Evolutionary conservation across 1,284 basidiomycete species (phyloP).

Genomic region (Moesziomyces aphidis): DNA sequence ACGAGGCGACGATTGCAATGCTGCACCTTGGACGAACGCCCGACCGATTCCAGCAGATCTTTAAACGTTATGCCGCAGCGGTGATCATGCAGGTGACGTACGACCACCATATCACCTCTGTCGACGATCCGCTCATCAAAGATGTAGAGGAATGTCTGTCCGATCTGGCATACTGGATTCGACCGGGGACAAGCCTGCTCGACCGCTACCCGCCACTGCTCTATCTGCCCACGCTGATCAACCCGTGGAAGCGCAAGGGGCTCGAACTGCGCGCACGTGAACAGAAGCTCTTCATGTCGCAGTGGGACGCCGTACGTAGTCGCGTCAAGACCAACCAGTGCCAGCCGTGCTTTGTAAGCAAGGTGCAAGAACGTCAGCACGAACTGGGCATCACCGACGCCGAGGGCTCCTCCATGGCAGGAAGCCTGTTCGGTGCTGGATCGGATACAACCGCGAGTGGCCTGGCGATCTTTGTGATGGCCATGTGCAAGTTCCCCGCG

Average conservation of each 20-base stretch:
- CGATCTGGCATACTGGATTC: constrained; percentile 25
- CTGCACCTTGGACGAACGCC: constrained; percentile 15
- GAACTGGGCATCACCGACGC: constrained; percentile 59
- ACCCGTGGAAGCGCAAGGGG: constrained; percentile 49
- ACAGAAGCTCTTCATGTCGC: constrained; percentile 58
- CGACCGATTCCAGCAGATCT: constrained; percentile 20
- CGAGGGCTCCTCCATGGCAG: constrained; percentile 63
- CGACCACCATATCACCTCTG: constrained; percentile 8
- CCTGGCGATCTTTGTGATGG: constrained; percentile 74
- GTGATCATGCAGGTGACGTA: constrained; percentile 44
- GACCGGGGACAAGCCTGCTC: constrained; percentile 34
- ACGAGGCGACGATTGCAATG: constrained; percentile 23
- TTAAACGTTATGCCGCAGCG: constrained; percentile 45
- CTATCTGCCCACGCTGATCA: constrained; percentile 34
- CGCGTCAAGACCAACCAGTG: constrained; percentile 57
- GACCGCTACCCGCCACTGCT: constrained; percentile 37
- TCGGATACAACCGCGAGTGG: constrained; percentile 70
- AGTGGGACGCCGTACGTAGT: constrained; percentile 19
- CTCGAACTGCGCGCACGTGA: constrained; percentile 36
- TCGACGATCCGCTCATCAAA: constrained; percentile 38
- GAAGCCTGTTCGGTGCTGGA: constrained; percentile 67
- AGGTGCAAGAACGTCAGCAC: constrained; percentile 60
- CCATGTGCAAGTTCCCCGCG: constrained; percentile 73
- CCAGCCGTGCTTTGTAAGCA: constrained; percentile 69
- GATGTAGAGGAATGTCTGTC: constrained; percentile 28